Base-by-base conservation (phyloP, 148 eudicot genomes). In the Vaccinium vitisidaea region DNA sequence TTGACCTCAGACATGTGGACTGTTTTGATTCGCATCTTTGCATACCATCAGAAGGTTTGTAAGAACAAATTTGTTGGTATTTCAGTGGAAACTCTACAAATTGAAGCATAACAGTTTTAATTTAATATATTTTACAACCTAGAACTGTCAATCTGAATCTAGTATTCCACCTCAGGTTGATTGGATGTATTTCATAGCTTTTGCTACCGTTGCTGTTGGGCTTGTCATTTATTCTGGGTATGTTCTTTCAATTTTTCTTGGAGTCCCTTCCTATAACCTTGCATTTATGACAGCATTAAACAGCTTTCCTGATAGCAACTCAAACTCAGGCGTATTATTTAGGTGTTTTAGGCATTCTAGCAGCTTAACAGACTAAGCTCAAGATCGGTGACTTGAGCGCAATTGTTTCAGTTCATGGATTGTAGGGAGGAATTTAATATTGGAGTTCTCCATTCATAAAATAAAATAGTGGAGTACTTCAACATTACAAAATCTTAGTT, bases 1-100 rank as follows among this genome's bases (percentile, higher is more conserved):
- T 88, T 95, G 81, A 94, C 98, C 39, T 94, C 97, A 49, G 98
- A 95, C 86, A 95, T 95, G 98, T 95, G 98, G 98, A 91, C 97
- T 16, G 97, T 94, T 59, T 83, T 95, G 69, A 95, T 95, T 85
- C 95, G 97, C 49, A 94, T 95, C 76, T 92, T 94, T 81, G 94
- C 91, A 23, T 95, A 94, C 84, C 94, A 88, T 83, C 89, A 95
- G 83, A 93, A 95, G 95, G 98, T 95, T 77, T 14, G 87, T 73
- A 50, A 52, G 25, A 58, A 54, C 32, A 30, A 14, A 43, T 76
- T 39, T 12, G 58, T 52, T 43, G 53, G 18, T 70, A 7, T 83
- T 77, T 73, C 27, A n/a, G 50, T 39, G 21, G 30, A 69, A 50
- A 65, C 43, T 46, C 19, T 49, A 16, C 54, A 59, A 15, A 77